A percentile compares a stretch with the other conserved stretches of the same genome.
Evolutionary conservation across 2,329 filamentous ascomycete species (phyloP).

Genomic region (Xylariaceae sp.): DNA sequence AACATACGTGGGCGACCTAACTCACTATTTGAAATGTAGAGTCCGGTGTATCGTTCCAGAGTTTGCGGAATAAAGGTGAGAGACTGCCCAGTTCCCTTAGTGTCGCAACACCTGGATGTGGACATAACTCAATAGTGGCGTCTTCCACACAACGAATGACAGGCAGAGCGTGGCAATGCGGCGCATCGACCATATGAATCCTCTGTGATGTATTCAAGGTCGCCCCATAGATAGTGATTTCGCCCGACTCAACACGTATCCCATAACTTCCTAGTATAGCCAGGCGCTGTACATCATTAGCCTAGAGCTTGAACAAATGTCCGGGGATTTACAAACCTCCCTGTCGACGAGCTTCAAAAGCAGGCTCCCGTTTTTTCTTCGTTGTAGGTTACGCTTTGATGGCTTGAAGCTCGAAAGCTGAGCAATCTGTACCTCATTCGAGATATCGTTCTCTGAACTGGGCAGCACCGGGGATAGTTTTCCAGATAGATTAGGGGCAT

Average conservation of each 20-base stretch:
- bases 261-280: slow-evolving; percentile 66
- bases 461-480: slow-evolving; percentile 6
- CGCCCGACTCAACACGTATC: slow-evolving; percentile 56
- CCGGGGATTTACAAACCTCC: slow-evolving; percentile 23
- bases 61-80: slow-evolving; percentile 61
- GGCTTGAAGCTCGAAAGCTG: slow-evolving; percentile 26
- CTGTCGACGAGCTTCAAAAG: slow-evolving; percentile 22
- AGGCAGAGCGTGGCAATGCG: slow-evolving; percentile 66
- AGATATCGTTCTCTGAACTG: slow-evolving; percentile 2
- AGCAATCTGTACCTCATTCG: slow-evolving; percentile 6
- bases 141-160: slow-evolving; percentile 53
- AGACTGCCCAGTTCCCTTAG: slow-evolving; percentile 53
- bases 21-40: slow-evolving; percentile 49
- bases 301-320: not conserved
- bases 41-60: slow-evolving; percentile 54
- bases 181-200: slow-evolving; percentile 57
- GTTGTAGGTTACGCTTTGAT: slow-evolving; percentile 21
- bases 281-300: slow-evolving; percentile 43
- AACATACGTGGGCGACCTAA: not conserved
- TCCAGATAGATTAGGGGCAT: not conserved
- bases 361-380: slow-evolving; percentile 16
- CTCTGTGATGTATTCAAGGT: slow-evolving; percentile 46
- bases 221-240: slow-evolving; percentile 62
- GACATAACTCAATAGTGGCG: slow-evolving; percentile 49
- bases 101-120: slow-evolving; percentile 44